phyloP scores from a whole-genome alignment of 208 protist genomes.

The Trypanosoma cruzi region DNA sequence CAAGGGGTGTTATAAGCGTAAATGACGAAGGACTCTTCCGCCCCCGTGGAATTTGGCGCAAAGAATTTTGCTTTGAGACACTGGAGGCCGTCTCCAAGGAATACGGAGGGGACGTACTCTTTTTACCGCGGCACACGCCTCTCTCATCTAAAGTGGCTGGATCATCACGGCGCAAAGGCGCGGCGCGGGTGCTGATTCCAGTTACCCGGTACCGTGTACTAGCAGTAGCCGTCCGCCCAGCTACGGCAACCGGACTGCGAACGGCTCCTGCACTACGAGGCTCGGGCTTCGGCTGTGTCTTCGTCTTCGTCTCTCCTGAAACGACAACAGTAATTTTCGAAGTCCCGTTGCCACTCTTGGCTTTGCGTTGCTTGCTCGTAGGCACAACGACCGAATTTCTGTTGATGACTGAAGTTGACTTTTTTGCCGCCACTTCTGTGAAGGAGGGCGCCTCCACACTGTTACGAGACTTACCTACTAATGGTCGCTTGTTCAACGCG shows the following conservation, averaged over 20 bases:
- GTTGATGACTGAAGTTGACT: background rate
- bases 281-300: background rate
- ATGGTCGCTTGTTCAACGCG: background rate
- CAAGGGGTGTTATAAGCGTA: slow-evolving; percentile 1
- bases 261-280: background rate
- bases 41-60: slow-evolving; percentile 2
- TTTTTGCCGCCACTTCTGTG: background rate
- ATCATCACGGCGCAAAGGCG: background rate
- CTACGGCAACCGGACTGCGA: background rate
- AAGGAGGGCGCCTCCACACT: background rate
- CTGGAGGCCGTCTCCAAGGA: background rate
- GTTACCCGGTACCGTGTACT: background rate
- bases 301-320: background rate
- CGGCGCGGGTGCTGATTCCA: background rate
- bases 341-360: background rate
- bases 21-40: slow-evolving; percentile 24
- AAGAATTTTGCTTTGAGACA: slow-evolving; percentile 10
- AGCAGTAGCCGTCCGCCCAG: background rate
- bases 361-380: background rate
- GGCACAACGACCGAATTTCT: background rate
- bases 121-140: background rate
- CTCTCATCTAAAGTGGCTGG: slow-evolving; percentile 1
- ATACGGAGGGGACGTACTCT: background rate
- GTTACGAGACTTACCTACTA: background rate
- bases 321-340: background rate